Conservation (phyloP, 495 filamentous ascomycete species). For the Sordaria brevicollis region DNA sequence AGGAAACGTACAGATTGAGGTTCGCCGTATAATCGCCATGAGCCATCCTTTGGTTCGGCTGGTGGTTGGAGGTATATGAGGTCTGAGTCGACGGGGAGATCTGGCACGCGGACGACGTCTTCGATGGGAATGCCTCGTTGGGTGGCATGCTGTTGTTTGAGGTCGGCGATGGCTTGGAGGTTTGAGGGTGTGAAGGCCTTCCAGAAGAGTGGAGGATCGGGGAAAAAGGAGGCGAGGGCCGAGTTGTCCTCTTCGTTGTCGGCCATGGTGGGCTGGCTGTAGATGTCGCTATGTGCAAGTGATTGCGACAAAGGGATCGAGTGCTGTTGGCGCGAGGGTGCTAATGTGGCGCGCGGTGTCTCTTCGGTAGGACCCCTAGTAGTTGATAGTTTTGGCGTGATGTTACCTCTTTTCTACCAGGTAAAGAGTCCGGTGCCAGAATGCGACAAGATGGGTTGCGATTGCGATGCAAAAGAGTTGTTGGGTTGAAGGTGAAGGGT, state of each 20-base stretch:
- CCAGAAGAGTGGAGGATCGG: constrained; percentile 84
- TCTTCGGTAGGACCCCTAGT: not conserved
- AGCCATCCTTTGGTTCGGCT: constrained; percentile 54
- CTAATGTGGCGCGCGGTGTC: not conserved
- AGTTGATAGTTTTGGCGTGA: no score
- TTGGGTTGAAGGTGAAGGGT: not conserved
- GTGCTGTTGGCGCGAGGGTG: not conserved
- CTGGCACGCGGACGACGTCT: constrained; percentile 32
- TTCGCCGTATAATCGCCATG: constrained; percentile 67
- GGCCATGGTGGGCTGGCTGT: constrained; percentile 18
- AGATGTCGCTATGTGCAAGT: not conserved
- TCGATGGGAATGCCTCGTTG: constrained; percentile 22
- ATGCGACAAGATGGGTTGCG: not conserved
- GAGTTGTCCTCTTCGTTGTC: constrained; percentile 25
- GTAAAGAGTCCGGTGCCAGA: not conserved
- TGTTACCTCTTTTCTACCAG: not conserved
- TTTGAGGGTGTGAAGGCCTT: constrained; percentile 77
- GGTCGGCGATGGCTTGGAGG: constrained; percentile 51
- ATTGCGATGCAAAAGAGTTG: not conserved
- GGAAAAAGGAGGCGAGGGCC: constrained; percentile 42
- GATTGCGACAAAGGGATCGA: not conserved
- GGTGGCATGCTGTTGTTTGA: constrained; percentile 28
- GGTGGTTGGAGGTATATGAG: constrained; percentile 77
- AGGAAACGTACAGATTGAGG: constrained; percentile 43
- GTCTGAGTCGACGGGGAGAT: constrained; percentile 49